These are phyloP conservation scores for Aspergillus carlsbadensis DNA, from an alignment of 495 filamentous ascomycete genomes.

Conservation along the genomic window DNA sequence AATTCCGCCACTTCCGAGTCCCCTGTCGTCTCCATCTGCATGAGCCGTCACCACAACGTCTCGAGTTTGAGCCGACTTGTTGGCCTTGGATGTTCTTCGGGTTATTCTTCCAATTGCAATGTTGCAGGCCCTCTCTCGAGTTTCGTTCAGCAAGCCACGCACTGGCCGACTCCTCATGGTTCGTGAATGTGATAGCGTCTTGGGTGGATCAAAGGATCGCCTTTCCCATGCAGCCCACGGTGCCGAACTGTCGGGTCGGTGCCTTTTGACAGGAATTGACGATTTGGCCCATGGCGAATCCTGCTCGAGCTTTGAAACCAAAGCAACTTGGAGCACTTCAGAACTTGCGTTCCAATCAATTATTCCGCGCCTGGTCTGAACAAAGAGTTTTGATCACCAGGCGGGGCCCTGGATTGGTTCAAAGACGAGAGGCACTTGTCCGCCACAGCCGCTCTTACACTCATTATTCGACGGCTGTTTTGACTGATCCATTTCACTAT, in stretches of 20 bases:
- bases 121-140: background rate
- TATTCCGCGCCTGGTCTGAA: background rate
- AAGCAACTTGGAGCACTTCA: background rate
- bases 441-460: slow-evolving; percentile 14
- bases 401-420: background rate
- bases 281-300: too few species aligned
- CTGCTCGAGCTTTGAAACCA: background rate
- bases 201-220: slow-evolving; percentile 28
- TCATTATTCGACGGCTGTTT: background rate
- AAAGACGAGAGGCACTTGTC: background rate
- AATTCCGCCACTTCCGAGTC: background rate
- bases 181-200: slow-evolving; percentile 10
- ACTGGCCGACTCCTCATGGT: background rate
- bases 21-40: too few species aligned
- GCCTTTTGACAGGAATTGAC: too few species aligned
- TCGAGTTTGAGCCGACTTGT: background rate
- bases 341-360: too few species aligned
- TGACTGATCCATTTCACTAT: slow-evolving; percentile 4
- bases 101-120: background rate
- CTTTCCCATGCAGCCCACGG: slow-evolving; percentile 25
- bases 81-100: background rate
- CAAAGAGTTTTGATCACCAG: background rate
- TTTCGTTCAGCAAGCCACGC: slow-evolving; percentile 7
- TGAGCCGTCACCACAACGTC: background rate
- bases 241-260: slow-evolving; percentile 37